Percentiles rank a stretch among this genome's conserved stretches.
Evolutionary conservation across 78 protist genomes (phyloP).

Genomic region (Mastigamoeba balamuthi): DNA sequence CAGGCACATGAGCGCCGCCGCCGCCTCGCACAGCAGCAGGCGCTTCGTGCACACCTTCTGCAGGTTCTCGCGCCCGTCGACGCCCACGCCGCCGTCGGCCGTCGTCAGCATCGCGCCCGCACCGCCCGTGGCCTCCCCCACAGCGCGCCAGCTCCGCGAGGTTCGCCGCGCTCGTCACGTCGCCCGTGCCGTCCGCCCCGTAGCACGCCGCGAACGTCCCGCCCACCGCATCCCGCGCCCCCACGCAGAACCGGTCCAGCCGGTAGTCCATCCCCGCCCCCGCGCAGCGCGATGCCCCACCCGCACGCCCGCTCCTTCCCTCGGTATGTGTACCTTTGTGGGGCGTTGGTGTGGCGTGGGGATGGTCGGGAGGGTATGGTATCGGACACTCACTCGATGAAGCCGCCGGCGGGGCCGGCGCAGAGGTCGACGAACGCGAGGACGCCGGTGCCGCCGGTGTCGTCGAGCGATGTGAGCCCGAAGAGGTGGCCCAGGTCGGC

Average conservation of each 20-base stretch:
- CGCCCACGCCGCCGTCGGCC: conserved; percentile 69
- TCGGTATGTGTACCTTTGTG: conserved; percentile 30
- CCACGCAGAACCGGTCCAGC: conserved; percentile 33
- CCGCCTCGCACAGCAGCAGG: too few species aligned
- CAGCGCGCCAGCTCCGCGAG: conserved; percentile 27
- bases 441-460: background rate
- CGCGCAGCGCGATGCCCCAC: background rate
- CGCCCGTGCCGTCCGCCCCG: conserved; percentile 51
- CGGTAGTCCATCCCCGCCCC: conserved; percentile 42
- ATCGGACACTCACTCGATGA: too few species aligned
- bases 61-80: conserved; percentile 46
- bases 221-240: conserved; percentile 37
- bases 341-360: background rate
- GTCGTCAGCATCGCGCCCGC: conserved; percentile 45
- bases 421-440: too few species aligned
- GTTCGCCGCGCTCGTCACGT: conserved; percentile 39
- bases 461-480: background rate
- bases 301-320: conserved; percentile 12
- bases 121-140: conserved; percentile 21
- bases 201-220: conserved; percentile 51
- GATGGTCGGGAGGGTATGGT: too few species aligned
- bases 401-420: background rate
- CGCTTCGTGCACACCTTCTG: conserved; percentile 50
- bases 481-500: conserved; percentile 53
- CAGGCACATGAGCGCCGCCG: background rate